Base-by-base conservation (phyloP, 148 eudicot species). In the Chenopodium berlandieri region DNA sequence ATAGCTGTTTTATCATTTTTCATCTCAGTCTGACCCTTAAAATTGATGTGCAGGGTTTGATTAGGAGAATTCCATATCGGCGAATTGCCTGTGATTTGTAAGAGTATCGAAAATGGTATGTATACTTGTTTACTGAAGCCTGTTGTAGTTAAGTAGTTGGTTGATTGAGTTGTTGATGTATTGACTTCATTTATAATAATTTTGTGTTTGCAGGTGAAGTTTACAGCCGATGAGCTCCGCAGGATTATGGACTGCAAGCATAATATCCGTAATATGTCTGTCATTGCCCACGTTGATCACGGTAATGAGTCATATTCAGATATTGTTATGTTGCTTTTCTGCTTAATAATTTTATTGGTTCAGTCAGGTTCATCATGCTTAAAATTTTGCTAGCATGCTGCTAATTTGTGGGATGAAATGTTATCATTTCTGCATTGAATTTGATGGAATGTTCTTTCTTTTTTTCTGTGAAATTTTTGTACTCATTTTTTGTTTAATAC, bases 201-300 rank as follows among this genome's bases (percentile, higher is more conserved):
- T 34, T 20, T 8, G 2, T 30, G 44, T 75, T 54, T 75, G 40
- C 71, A 81, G 83, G 83, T 82, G 76, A 82, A 82, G 84, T 82
- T 82, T 66, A 82, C 84, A 9, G 84, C 84, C 17, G 84, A 82
- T 22, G 84, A 76, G 84, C 84, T 82, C 65, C 84, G 84, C 34
- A 66, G 22, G 11, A 82, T 82, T 22, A 82, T 82, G 84, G 84
- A 82, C 80, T 19, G 54, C 58, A 82, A 82, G 17, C 68, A 82
- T 20, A 82, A 82, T 31, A 82, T 82, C 4, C 84, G 84, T 82
- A 82, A 82, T 25, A 82, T 82, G 84, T 82, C 84, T 68, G 84
- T 82, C 56, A 82, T 82, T 54, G 84, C 84, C 14, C 84, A 82
- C 2, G 84, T 82, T 1, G 84, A 82, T 56, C 84, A 82, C 5